Conservation (phyloP, 2,329 filamentous ascomycete species). For the Sporothrix brunneoviolacea region DNA sequence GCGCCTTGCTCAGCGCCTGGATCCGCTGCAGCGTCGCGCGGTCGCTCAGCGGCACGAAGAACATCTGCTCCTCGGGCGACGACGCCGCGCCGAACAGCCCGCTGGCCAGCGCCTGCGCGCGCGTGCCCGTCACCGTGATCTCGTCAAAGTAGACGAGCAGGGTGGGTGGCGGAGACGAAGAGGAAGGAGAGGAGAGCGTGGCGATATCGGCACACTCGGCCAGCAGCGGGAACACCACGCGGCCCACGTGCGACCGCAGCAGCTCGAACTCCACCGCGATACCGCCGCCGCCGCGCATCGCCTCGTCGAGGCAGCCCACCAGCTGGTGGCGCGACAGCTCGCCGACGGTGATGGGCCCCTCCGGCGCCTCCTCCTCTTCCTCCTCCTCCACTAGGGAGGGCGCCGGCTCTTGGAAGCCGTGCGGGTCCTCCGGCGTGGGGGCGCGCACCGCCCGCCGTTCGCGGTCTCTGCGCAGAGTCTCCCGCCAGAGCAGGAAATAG, state of each 20-base stretch:
- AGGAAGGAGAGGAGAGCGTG: too few relatives aligned
- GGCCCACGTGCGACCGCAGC: not conserved
- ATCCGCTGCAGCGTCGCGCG: constrained; percentile 1
- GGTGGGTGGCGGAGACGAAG: not conserved
- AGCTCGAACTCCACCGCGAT: not conserved
- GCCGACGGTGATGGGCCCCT: not conserved
- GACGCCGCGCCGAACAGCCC: constrained; percentile 11
- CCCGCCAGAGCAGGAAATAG: not conserved
- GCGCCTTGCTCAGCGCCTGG: not conserved
- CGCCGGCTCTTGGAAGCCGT: not conserved
- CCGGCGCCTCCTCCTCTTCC: too few relatives aligned
- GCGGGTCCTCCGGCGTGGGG: too few relatives aligned
- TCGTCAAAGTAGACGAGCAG: constrained; percentile 14
- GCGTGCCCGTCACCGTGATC: constrained; percentile 7
- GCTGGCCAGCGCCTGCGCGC: constrained; percentile 6
- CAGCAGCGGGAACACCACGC: constrained; percentile 2
- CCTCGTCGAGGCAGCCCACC: constrained; percentile 1
- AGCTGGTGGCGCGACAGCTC: not conserved
- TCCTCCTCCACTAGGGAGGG: too few relatives aligned
- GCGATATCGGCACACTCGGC: not conserved
- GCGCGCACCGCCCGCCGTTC: too few relatives aligned
- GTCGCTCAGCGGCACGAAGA: constrained; percentile 12
- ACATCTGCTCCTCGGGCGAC: constrained; percentile 5
- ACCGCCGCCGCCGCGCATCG: not conserved
- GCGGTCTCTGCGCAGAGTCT: not conserved